Evolutionary conservation across 805 yeast genomes (phyloP), one percentile per base, ranked within the genome.

Genomic region (Lachancea meyersii): DNA sequence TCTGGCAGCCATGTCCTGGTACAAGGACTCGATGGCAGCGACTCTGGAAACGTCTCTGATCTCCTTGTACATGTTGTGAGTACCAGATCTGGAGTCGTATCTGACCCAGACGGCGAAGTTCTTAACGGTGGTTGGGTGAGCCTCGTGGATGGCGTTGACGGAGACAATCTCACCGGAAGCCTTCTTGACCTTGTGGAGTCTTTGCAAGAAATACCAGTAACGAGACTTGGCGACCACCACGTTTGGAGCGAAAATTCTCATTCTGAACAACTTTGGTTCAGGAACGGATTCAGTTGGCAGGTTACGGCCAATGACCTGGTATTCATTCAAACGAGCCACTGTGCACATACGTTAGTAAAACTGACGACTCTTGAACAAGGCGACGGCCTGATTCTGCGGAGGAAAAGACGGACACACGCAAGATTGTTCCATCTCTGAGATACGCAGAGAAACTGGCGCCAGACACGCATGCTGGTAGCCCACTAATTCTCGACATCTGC

Each of bases 1-100:
- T 80, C 98, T 89, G 63, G 99, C 97, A 76, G 99, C 99, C 85
- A 93, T 85, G 77, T 93, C 99, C 75, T 85, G 89, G 93, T 93
- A 93, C 83, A 93, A 83, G 70, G 93, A 78, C 75, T 86, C 95
- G 69, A 93, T 97, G 62, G 97, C 98, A 73, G 86, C 95, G 55
- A 88, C 95, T 80, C 99, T 93, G 80, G 96, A 76, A 64, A 91
- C 95, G 67, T 91, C 98, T 77, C 98, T 88, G 93, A 87, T 86
- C 80, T 93, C 99, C 82, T 93, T 93, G 96, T 93, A 93, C 97
- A 93, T 93, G 94, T 93, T 93, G 95, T 93, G 98, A 68, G 96
- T 89, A 79, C 99, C 99, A 61, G 98, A 93, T 85, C 99, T 94
- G 59, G 99, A 93, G 72, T 93, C 98, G 86, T 93, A 93, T 81